Conservation (phyloP, 2,329 filamentous ascomycete species). For the Pseudogymnoascus sp. region DNA sequence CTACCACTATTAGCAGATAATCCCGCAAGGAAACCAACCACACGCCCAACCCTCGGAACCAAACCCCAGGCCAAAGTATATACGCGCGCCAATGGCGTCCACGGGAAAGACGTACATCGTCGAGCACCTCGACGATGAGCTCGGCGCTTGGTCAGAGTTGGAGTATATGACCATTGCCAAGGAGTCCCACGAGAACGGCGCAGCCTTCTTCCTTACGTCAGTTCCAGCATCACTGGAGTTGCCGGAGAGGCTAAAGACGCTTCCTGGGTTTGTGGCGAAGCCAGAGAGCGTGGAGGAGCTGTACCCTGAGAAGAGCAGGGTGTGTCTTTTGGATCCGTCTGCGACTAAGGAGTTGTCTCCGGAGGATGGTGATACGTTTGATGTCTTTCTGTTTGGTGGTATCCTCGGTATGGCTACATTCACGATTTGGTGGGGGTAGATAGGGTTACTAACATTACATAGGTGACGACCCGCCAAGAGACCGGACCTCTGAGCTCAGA, state of each 20-base stretch:
- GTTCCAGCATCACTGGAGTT: conserved; percentile 62
- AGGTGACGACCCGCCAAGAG: conserved; percentile 92
- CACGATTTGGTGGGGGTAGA: not conserved
- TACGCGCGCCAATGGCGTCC: conserved; percentile 29
- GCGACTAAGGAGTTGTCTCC: conserved; percentile 75
- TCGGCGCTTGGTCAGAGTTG: conserved; percentile 87
- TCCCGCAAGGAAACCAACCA: not conserved
- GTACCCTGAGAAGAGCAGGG: conserved; percentile 63
- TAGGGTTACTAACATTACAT: conserved; percentile 7
- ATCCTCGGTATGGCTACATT: conserved; percentile 65
- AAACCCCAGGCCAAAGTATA: not conserved
- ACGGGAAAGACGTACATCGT: conserved; percentile 73
- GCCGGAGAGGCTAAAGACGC: conserved; percentile 44
- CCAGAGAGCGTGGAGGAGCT: conserved; percentile 73
- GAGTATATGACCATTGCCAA: conserved; percentile 84
- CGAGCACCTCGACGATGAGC: conserved; percentile 90
- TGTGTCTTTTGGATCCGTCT: conserved; percentile 84
- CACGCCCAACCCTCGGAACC: not conserved
- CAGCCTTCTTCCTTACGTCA: conserved; percentile 73
- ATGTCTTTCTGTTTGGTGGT: conserved; percentile 90
- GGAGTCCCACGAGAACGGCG: conserved; percentile 61
- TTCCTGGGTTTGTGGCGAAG: conserved; percentile 61
- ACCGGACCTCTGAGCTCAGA: conserved; percentile 89
- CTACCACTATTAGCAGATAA: not conserved
- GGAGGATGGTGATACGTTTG: conserved; percentile 72